Evolutionary conservation across 306 rosid genomes (phyloP).

Genomic region (Malus domestica): DNA sequence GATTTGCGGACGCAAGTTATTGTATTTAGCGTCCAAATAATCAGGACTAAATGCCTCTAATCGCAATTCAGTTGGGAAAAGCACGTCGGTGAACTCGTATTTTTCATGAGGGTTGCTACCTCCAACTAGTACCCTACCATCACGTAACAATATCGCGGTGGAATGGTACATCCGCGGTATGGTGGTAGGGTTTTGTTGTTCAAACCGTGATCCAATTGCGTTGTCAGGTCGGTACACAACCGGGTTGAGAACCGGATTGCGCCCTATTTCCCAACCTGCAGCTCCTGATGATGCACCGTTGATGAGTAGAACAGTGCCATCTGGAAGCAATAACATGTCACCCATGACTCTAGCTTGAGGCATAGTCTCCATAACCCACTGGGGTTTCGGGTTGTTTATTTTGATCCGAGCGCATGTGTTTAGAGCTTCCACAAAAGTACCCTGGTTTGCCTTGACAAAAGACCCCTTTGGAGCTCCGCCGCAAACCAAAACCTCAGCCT

Average conservation of each 20-base stretch:
- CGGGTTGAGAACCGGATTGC: constrained; percentile 41
- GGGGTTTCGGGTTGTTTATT: constrained; percentile 52
- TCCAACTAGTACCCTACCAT: constrained; percentile 57
- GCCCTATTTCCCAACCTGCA: constrained; percentile 45
- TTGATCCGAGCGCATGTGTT: constrained; percentile 45
- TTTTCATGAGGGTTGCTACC: constrained; percentile 56
- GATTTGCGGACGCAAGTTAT: constrained; percentile 22
- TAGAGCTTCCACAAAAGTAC: constrained; percentile 28
- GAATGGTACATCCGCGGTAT: constrained; percentile 64
- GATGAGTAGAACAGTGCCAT: constrained; percentile 52
- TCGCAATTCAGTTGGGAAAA: constrained; percentile 36
- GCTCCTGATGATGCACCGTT: constrained; percentile 46
- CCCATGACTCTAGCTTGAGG: constrained; percentile 49
- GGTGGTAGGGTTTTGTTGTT: constrained; percentile 21
- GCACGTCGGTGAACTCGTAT: constrained; percentile 38
- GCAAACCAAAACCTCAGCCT: constrained; percentile 56
- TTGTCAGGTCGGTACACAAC: constrained; percentile 27
- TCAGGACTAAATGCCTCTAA: constrained; percentile 37
- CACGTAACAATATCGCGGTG: constrained; percentile 49
- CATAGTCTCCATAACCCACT: constrained; percentile 60
- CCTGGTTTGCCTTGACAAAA: neutral
- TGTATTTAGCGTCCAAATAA: constrained; percentile 12
- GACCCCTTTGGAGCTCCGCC: constrained; percentile 63
- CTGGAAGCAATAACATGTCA: constrained; percentile 59
- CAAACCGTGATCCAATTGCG: constrained; percentile 29